Base-by-base conservation (phyloP, 2,329 filamentous ascomycete genomes). In the Neoascochyta sp. region DNA sequence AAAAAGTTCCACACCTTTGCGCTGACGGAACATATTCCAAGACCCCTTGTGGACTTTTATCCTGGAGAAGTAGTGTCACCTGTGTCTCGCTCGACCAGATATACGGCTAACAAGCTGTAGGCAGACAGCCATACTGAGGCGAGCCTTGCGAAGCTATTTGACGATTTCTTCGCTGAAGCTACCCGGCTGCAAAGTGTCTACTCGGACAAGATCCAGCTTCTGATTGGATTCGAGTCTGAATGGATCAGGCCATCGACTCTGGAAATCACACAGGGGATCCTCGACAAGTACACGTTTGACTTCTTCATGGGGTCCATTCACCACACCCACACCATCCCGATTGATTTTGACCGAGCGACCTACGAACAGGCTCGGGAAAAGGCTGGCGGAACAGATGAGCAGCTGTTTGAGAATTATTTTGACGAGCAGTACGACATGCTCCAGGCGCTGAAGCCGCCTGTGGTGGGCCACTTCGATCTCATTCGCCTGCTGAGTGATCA, bases 391-490 rank as follows among this genome's bases (percentile, higher is more conserved):
- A 74, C 71, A 0, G 80, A 87, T 60, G 63, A 62, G 39, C 47
- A 39, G n/a, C 69, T 95, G 13, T 90, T 82, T 52, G 79, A 79
- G 55, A 77, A 80, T 43, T 98, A 95, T 67, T 96, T 94, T 59
- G 89, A 96, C 61, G 70, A 81, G 46, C 92, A 96, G 67, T 74
- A 75, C 39, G 78, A 80, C 12, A 94, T 98, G 89, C 70, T 98
- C 25, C 63, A 65, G 31, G 70, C 75, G 6, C 63, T 95, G 43
- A 68, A 69, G 46, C 92, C 92, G 17, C 76, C 77, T 6, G 74
- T 98, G 9, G 82, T 98, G 4, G 92, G 89, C 0, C 92, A 98
- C 65, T 94, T 98, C 59, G 92, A 98, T 65, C 76, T 98, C 12
- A 83, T 96, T 32, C 73, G 90, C 9, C 67, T 98, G 42, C 73